phyloP scores from a whole-genome alignment of 176 grass and related monocot species.

The Zoysia japonica region DNA sequence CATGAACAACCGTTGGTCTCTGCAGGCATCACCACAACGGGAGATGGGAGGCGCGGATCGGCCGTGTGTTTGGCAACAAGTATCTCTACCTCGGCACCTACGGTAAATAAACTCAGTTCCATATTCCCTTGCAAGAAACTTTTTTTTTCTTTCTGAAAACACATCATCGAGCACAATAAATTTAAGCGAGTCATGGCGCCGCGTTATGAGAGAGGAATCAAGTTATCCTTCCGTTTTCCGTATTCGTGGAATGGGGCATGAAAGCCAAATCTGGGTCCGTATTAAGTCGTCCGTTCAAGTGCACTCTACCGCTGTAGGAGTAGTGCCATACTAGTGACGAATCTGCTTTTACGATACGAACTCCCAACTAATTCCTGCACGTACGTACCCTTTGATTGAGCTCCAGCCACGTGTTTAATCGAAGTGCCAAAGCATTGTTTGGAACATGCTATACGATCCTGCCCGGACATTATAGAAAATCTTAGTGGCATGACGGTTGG shows the following conservation, averaged over 20 bases:
- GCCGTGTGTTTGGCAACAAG: slow-evolving; percentile 70
- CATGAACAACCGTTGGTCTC: not conserved
- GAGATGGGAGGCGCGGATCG: slow-evolving; percentile 78
- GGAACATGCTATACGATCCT: too few relatives aligned
- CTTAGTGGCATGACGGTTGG: not conserved
- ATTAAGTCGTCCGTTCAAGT: not conserved
- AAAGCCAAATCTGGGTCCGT: slow-evolving; percentile 30
- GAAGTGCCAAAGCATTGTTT: too few relatives aligned
- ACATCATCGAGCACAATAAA: too few relatives aligned
- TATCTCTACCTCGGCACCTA: slow-evolving; percentile 82
- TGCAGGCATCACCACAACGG: slow-evolving; percentile 69
- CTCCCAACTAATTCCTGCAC: slow-evolving; percentile 35
- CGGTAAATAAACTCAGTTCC: slow-evolving; percentile 26
- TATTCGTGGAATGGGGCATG: not conserved
- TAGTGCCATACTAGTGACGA: slow-evolving; percentile 13
- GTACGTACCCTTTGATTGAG: too few relatives aligned
- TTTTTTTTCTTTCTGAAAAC: not conserved
- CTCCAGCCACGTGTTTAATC: too few relatives aligned
- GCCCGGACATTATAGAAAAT: not conserved
- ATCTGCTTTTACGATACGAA: slow-evolving; percentile 36
- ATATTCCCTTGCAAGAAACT: not conserved
- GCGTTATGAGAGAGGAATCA: slow-evolving; percentile 1
- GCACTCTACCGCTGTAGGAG: not conserved
- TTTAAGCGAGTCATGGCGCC: not conserved
- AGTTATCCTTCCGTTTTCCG: not conserved